Evolutionary conservation across 2,329 filamentous ascomycete genomes (phyloP).

Genomic region (Epichloe coenophiala): DNA sequence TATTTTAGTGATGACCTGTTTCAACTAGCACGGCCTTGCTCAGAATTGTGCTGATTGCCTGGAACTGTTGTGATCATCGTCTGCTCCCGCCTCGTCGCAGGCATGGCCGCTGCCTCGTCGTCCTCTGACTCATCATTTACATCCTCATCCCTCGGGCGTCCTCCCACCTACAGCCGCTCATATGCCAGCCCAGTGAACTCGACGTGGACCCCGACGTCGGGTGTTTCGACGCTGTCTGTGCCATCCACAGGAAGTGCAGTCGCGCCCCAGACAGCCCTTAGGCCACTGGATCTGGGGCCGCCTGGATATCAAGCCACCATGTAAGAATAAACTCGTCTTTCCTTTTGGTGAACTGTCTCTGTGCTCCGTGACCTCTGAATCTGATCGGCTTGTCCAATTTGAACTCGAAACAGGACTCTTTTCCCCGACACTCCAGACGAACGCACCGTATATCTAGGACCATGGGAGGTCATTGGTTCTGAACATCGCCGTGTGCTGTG

Average conservation of each 20-base stretch:
- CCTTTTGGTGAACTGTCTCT: background rate
- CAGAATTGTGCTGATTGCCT: background rate
- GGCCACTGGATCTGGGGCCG: constrained; percentile 36
- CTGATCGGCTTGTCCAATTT: constrained; percentile 9
- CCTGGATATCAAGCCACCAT: constrained; percentile 41
- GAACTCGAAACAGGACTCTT: constrained; percentile 25
- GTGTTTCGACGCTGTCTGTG: constrained; percentile 29
- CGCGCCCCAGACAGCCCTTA: constrained; percentile 24
- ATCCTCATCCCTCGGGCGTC: constrained; percentile 30
- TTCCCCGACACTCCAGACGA: constrained; percentile 36
- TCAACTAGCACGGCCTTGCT: background rate
- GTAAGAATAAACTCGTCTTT: constrained; percentile 17
- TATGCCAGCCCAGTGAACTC: constrained; percentile 30
- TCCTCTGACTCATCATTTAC: constrained; percentile 36
- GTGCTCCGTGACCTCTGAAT: background rate
- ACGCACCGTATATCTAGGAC: constrained; percentile 37
- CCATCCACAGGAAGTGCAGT: constrained; percentile 23
- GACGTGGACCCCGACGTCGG: constrained; percentile 32
- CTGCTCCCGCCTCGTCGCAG: constrained; percentile 1
- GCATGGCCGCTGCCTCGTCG: constrained; percentile 26
- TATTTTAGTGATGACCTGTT: background rate
- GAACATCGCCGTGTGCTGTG: constrained; percentile 36
- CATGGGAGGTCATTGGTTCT: constrained; percentile 35
- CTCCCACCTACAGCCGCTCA: constrained; percentile 26
- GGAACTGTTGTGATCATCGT: background rate